Base-by-base conservation (phyloP, 1,139 yeast species). In the Kazachstania sp. region DNA sequence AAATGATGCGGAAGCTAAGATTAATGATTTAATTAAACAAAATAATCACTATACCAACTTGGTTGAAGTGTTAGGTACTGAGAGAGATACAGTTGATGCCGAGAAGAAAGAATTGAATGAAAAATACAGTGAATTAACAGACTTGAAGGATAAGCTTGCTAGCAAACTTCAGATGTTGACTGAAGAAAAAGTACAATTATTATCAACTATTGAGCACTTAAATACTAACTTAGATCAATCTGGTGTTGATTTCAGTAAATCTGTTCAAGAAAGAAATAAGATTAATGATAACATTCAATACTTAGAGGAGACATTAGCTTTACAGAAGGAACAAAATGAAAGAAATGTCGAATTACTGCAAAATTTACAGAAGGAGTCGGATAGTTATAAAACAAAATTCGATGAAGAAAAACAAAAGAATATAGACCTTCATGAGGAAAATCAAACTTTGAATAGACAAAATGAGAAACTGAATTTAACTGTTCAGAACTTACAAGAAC, bases 1-100 rank as follows among this genome's bases (percentile, higher is more conserved):
- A 47, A 66, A 71, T 7, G 73, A 76, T 16, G 68, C 78, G 37
- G 81, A 79, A 45, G 68, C 71, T 32, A 81, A 80, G 49, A 71
- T 77, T 44, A 72, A 70, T 26, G 77, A 75, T 31, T 63, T 78
- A 44, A 58, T 73, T 8, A 73, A 71, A 39, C 80, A 78, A 50
- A 77, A 77, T 48, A 77, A 76, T 16, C 74, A 73, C 46, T 68
- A 79, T 48, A 73, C 73, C 37, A 67, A 61, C 26, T 55, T 71
- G 16, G 63, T 73, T 9, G 73, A 70, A 11, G 76, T 74, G 13
- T 61, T 78, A 46, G 71, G 71, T 48, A 70, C 69, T 20, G 79
- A 75, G 55, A 70, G 74, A 46, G 76, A 77, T 48, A 68, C 63
- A 16, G 68, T 77, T 26, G 70, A 68, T 36, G 61, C 65, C 12